Percentiles rank a stretch among this genome's conserved stretches.
Conservation (phyloP, 1,284 basidiomycete genomes). For the Acaromyces ingoldii region DNA sequence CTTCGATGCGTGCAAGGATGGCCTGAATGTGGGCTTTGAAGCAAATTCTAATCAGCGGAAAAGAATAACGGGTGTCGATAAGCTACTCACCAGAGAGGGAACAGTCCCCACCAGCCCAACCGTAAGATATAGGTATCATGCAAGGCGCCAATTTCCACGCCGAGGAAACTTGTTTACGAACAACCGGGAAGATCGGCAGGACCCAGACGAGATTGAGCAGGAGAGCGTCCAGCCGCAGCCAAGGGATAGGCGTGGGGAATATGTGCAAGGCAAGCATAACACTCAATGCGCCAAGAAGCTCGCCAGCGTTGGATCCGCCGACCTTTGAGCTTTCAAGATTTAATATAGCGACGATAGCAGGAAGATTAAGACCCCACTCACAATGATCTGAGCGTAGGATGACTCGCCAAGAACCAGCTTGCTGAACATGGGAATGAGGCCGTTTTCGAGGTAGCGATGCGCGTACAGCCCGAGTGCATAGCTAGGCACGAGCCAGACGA, state of each 20-base stretch:
- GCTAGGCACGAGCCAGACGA: constrained; percentile 51
- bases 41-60: too few relatives aligned
- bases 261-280: constrained; percentile 47
- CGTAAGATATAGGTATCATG: constrained; percentile 50
- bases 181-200: constrained; percentile 45
- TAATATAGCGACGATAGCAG: too few relatives aligned
- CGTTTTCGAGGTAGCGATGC: constrained; percentile 53
- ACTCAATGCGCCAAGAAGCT: constrained; percentile 50
- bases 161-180: constrained; percentile 15
- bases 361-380: constrained; percentile 17
- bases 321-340: too few relatives aligned
- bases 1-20: constrained; percentile 46
- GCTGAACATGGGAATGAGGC: constrained; percentile 51
- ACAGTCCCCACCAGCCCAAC: constrained; percentile 53
- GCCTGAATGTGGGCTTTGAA: constrained; percentile 54
- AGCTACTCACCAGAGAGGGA: too few relatives aligned
- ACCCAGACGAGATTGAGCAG: constrained; percentile 52
- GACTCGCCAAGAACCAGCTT: constrained; percentile 46
- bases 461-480: constrained; percentile 51
- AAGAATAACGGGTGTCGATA: too few relatives aligned
- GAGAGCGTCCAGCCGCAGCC: constrained; percentile 49
- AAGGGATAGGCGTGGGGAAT: constrained; percentile 50
- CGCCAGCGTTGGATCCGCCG: constrained; percentile 42
- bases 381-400: constrained; percentile 48
- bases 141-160: constrained; percentile 45